Evolutionary conservation across 768 basidiomycete genomes (phyloP), one percentile per base, ranked within the genome.

Genomic region (Boletellus ananas): DNA sequence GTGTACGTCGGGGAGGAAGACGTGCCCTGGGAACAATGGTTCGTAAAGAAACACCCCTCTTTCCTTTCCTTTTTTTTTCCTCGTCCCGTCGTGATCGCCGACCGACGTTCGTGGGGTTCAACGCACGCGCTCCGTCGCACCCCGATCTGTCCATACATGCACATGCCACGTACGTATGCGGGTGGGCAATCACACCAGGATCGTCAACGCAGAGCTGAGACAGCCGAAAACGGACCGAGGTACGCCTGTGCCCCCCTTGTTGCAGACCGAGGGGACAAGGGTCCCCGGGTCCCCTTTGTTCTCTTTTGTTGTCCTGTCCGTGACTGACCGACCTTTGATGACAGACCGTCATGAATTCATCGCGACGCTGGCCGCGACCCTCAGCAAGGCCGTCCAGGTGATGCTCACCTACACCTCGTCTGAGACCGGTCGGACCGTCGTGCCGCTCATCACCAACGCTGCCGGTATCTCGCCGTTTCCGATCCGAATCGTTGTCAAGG

Each of bases 11-110:
- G 78, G 1, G 86, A 92, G 69, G 90, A 92, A 62, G 87, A 91
- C 21, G 80, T 90, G 13, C 81, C 88, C 45, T 92, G 90, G 90
- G 90, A 92, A 64, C 83, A 88, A 68, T 92, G 90, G 90, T 88
- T 29, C 29, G 29, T 29, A 29, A 9, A 29, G 7, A 25, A 25
- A 4, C 23, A 3, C 29, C 29, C 29, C 7, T 27, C 8, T 27
- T 27, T 8, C 25, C n/a, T n/a, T n/a, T 9, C 29, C 7, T 6
- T 25, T 25, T 23, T 23, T 25, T 4, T 6, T 5, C 4, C 23
- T 25, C 4, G 23, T 25, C 23, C 1, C 23, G 4, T 25, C 23
- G 7, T 25, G 23, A 25, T 25, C 23, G 7, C 23, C 23, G 23
- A 25, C 23, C 23, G 23, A 25, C 23, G 23, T 25, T 25, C 23